Conservation (phyloP, 495 filamentous ascomycete genomes). For the Aspergillus olivimuriae region DNA sequence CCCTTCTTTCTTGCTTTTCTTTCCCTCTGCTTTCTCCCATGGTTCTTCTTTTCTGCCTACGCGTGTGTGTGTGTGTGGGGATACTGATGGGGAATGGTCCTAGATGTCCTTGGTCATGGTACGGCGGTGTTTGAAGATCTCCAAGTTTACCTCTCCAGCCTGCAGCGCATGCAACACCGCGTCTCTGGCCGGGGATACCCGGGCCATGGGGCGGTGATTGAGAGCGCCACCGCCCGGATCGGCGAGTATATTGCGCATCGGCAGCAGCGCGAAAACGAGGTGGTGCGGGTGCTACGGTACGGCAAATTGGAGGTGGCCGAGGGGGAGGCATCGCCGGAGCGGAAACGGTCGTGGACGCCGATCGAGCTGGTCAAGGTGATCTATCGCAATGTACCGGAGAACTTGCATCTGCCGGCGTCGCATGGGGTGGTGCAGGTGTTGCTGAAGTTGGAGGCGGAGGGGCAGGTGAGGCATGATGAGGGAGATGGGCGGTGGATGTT, state of each 20-base stretch:
- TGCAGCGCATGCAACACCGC: conserved; percentile 61
- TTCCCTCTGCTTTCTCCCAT: background rate
- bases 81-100: no score
- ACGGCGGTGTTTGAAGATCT: conserved; percentile 90
- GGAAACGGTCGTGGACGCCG: conserved; percentile 47
- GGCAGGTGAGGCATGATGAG: conserved; percentile 45
- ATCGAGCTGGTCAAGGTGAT: conserved; percentile 82
- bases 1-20: background rate
- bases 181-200: conserved; percentile 75
- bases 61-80: no score
- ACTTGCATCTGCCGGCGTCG: conserved; percentile 66
- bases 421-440: conserved; percentile 63
- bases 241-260: conserved; percentile 79
- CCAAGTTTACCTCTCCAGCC: conserved; percentile 59
- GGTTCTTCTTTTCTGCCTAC: no score
- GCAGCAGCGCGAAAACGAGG: conserved; percentile 70
- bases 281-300: conserved; percentile 58
- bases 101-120: conserved; percentile 82
- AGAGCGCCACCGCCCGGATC: conserved; percentile 58
- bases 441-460: conserved; percentile 61
- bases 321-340: conserved; percentile 29
- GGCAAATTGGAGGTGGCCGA: conserved; percentile 26
- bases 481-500: conserved; percentile 49
- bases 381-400: conserved; percentile 71
- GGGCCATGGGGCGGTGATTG: conserved; percentile 74